These are phyloP conservation scores for Komagataella phaffii DNA, from an alignment of 805 yeast species.

Conservation along the genomic window DNA sequence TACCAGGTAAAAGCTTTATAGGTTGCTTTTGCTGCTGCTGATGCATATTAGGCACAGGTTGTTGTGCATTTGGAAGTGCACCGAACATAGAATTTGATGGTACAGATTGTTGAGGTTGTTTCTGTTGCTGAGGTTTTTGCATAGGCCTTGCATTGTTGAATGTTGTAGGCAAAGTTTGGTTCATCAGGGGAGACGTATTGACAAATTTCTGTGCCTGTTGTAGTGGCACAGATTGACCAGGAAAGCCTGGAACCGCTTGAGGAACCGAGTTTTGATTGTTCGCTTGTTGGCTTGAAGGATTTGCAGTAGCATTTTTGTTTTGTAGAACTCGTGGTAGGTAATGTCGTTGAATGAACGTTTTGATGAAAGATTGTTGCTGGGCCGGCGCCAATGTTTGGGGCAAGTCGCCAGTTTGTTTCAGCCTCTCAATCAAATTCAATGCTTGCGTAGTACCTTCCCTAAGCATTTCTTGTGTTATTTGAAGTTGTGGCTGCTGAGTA, in stretches of 20 bases:
- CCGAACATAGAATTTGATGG: conserved; percentile 4
- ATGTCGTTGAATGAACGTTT: conserved; percentile 12
- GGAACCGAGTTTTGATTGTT: neutral
- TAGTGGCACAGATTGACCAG: neutral
- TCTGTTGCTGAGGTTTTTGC: conserved; percentile 9
- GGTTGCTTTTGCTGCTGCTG: conserved; percentile 9
- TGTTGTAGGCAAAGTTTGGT: conserved; percentile 4
- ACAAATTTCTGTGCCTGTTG: conserved; percentile 6
- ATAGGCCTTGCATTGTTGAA: conserved; percentile 3
- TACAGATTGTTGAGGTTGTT: conserved; percentile 5
- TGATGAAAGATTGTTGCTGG: conserved; percentile 20
- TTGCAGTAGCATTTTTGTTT: neutral
- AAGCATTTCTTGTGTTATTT: conserved; percentile 1
- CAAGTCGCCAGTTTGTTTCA: conserved; percentile 19
- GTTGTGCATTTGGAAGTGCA: conserved; percentile 3
- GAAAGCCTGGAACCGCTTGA: neutral
- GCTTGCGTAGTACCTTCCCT: conserved; percentile 16
- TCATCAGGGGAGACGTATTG: neutral
- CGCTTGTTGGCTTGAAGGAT: neutral
- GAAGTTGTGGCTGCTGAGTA: neutral
- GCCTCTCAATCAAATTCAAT: conserved; percentile 17
- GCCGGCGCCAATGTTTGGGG: conserved; percentile 18
- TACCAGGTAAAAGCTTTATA: conserved; percentile 11
- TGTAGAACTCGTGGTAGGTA: neutral
- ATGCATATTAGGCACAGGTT: conserved; percentile 5